phyloP scores from a whole-genome alignment of 345 rosid genomes.

The Corchorus olitorius region DNA sequence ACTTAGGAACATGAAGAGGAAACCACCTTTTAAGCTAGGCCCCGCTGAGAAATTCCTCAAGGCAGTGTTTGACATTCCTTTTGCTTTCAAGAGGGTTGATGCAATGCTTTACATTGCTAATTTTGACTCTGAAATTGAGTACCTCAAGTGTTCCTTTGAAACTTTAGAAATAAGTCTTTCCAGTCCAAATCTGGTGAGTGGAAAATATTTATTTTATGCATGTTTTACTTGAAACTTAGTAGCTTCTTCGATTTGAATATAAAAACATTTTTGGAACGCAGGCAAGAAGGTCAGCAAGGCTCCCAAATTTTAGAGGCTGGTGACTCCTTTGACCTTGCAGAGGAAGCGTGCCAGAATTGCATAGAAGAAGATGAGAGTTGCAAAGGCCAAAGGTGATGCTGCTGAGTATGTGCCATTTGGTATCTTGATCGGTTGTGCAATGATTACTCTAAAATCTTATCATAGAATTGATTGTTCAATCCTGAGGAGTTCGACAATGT shows the following conservation, averaged over 20 bases:
- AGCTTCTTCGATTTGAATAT: neutral
- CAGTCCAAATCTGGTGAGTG: constrained; percentile 55
- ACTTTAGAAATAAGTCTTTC: constrained; percentile 59
- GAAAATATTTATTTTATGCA: neutral
- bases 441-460: neutral
- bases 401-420: constrained; percentile 45
- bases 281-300: constrained; percentile 87
- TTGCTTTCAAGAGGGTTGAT: constrained; percentile 84
- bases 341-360: constrained; percentile 80
- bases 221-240: neutral
- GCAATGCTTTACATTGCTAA: constrained; percentile 88
- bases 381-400: constrained; percentile 87
- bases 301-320: constrained; percentile 79
- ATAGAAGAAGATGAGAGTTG: constrained; percentile 82
- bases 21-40: constrained; percentile 71
- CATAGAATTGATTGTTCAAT: constrained; percentile 9
- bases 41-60: constrained; percentile 93
- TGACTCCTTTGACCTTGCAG: constrained; percentile 85
- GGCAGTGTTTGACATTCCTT: constrained; percentile 77
- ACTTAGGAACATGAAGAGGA: constrained; percentile 38
- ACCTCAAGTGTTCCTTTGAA: constrained; percentile 74
- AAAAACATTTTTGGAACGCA: constrained; percentile 23
- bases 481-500: neutral
- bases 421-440: neutral
- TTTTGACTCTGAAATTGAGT: constrained; percentile 87